Percentiles rank a stretch among this genome's conserved stretches.
These are phyloP conservation scores for Prototheca wickerhamii DNA, from an alignment of 163 green algal species.

Conservation along the genomic window DNA sequence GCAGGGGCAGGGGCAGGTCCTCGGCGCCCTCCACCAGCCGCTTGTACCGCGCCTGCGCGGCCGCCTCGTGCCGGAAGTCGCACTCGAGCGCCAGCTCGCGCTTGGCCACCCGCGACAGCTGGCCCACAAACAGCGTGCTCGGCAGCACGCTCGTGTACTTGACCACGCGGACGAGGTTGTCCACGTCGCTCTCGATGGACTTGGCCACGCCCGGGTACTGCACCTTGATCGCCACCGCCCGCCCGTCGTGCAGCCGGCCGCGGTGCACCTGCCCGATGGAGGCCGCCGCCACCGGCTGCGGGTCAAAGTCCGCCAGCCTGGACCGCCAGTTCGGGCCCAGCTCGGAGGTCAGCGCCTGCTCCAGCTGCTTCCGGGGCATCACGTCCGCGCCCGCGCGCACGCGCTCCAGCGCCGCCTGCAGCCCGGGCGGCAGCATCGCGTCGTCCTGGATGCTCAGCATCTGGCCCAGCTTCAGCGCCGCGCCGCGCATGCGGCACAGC, in stretches of 20 bases:
- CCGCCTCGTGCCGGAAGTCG: slow-evolving; percentile 80
- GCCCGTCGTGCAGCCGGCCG: slow-evolving; percentile 63
- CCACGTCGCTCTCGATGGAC: slow-evolving; percentile 84
- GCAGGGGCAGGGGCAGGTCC: slow-evolving; percentile 35
- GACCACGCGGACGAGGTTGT: slow-evolving; percentile 91
- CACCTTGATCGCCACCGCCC: slow-evolving; percentile 69
- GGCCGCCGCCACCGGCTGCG: slow-evolving; percentile 73
- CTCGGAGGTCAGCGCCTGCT: slow-evolving; percentile 59
- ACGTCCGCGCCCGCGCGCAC: slow-evolving; percentile 84
- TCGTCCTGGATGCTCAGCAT: slow-evolving; percentile 96
- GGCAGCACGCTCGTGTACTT: slow-evolving; percentile 71
- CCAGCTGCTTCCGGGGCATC: slow-evolving; percentile 86
- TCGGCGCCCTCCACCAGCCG: slow-evolving; percentile 45
- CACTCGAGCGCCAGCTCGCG: slow-evolving; percentile 85
- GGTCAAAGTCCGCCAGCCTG: slow-evolving; percentile 68
- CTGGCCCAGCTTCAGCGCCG: slow-evolving; percentile 93
- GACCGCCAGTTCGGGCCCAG: slow-evolving; percentile 57
- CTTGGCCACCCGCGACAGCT: slow-evolving; percentile 78
- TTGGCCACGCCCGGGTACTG: slow-evolving; percentile 82
- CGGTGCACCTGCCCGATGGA: slow-evolving; percentile 90
- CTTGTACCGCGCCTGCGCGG: slow-evolving; percentile 55
- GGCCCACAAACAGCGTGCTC: slow-evolving; percentile 78
- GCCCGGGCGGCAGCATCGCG: slow-evolving; percentile 61
- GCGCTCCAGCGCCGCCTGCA: slow-evolving; percentile 65
- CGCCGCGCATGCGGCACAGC: slow-evolving; percentile 83